Evolutionary conservation across 2,329 filamentous ascomycete genomes (phyloP), one percentile per base, ranked within the genome.

Genomic region (Aspergillus sp.): DNA sequence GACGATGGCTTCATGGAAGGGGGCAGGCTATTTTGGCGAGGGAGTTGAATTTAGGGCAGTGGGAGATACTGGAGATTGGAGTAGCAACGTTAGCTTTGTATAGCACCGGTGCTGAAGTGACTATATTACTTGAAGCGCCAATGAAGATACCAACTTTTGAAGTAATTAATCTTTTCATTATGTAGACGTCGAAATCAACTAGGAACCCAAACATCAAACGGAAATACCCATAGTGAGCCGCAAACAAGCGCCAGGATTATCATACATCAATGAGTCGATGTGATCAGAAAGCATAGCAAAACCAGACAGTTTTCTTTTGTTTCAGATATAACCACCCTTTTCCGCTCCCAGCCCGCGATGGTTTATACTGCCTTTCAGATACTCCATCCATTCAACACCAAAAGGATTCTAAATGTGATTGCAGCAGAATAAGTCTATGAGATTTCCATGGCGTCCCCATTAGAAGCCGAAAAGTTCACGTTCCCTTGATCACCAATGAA

Each of bases 1-100:
- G 5, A 93, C 89, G 39, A 98, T 99, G 95, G 85, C 87, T 67
- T 89, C 90, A 2, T 99, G 95, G 95, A 86, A 89, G 65, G 86
- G 90, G 61, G 91, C 91, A 22, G 95, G 95, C 3, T 98, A 98
- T 72, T 99, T 99, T 75, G 89, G 87, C 12, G 89, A 95, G 62
- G 75, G 90, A 0, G 91, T 96, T 22, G 93, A 93, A 71, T 93
- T 93, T 67, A 83, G 86, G 62, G 79, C 76, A 59, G 82, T 77
- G 6, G 85, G 83, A 11, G 79, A 82, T 46, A 81, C 82, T 22
- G 79, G 75, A 20, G 73, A 74, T 11, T 89, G 87, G 87, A 80
- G 69, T 57, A 74, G 75, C 51, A 71, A 78, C 15, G 79, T 76
- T 40, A 72, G 71, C 51, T 88, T 87, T 73, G 74, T 78, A 64